phyloP scores from a whole-genome alignment of 2,329 filamentous ascomycete species.

The Talaromyces sp. region DNA sequence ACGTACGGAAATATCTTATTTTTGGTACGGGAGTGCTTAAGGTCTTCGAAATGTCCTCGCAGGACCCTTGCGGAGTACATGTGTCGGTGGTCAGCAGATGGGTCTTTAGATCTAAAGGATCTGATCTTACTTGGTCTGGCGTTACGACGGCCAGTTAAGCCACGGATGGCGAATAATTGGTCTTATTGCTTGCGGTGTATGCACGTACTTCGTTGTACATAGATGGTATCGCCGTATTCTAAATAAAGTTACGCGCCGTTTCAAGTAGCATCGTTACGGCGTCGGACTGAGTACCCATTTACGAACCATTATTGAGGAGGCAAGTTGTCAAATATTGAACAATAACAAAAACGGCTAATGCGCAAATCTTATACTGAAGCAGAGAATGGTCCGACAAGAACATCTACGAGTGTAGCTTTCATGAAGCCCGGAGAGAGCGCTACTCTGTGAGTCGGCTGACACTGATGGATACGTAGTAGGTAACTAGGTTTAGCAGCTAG shows the following conservation, averaged over 20 bases:
- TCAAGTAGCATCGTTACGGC: neutral
- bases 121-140: neutral
- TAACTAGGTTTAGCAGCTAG: neutral
- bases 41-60: neutral
- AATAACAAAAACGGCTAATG: neutral
- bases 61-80: neutral
- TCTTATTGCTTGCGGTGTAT: neutral
- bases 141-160: neutral
- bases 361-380: neutral
- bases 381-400: neutral
- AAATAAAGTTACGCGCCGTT: neutral
- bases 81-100: neutral
- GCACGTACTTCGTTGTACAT: neutral
- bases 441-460: neutral
- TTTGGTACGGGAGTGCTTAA: neutral
- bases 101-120: neutral
- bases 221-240: neutral
- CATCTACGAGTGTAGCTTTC: neutral
- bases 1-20: neutral
- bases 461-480: neutral
- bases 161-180: neutral
- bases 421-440: neutral
- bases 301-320: neutral
- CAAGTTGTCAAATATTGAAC: neutral
- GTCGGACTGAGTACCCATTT: neutral